Conservation (phyloP, 257 asterid species). For the Solanum tarapatanum region DNA sequence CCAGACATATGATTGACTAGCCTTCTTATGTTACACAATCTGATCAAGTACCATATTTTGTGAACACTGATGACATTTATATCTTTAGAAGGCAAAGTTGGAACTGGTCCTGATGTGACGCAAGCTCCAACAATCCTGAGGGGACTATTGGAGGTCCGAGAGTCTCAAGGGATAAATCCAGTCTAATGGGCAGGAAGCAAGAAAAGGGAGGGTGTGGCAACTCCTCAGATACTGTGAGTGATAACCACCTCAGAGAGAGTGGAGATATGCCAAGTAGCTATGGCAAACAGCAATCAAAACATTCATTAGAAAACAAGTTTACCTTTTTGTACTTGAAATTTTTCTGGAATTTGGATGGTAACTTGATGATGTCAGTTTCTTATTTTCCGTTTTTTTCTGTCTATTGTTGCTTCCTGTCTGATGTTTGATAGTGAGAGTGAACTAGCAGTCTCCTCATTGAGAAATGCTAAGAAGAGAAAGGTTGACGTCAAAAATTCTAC, state of each 20-base stretch:
- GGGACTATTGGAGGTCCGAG: neutral
- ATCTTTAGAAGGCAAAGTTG: neutral
- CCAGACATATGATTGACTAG: neutral
- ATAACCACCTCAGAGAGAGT: constrained; percentile 13
- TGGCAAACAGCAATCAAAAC: constrained; percentile 20
- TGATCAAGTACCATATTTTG: neutral
- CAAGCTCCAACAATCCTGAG: neutral
- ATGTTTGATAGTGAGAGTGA: constrained; percentile 42
- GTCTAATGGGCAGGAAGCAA: constrained; percentile 28
- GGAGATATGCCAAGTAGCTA: constrained; percentile 22
- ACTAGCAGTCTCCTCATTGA: constrained; percentile 19
- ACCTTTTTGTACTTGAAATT: neutral
- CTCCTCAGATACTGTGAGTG: constrained; percentile 1
- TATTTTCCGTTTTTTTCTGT: neutral
- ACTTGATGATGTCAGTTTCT: neutral
- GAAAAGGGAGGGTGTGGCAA: constrained; percentile 2
- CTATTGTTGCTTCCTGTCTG: constrained; percentile 5
- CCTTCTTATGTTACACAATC: neutral
- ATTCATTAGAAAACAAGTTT: constrained; percentile 48
- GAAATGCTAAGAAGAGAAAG: constrained; percentile 43
- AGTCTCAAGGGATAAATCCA: neutral
- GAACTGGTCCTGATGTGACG: neutral
- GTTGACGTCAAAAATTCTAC: constrained; percentile 20
- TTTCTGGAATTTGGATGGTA: neutral
- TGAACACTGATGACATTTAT: neutral